A percentile compares a stretch with the other conserved stretches of the same genome.
These are phyloP conservation scores for Pythium phragmitis DNA, from an alignment of 352 stramenopile species.

Conservation along the genomic window DNA sequence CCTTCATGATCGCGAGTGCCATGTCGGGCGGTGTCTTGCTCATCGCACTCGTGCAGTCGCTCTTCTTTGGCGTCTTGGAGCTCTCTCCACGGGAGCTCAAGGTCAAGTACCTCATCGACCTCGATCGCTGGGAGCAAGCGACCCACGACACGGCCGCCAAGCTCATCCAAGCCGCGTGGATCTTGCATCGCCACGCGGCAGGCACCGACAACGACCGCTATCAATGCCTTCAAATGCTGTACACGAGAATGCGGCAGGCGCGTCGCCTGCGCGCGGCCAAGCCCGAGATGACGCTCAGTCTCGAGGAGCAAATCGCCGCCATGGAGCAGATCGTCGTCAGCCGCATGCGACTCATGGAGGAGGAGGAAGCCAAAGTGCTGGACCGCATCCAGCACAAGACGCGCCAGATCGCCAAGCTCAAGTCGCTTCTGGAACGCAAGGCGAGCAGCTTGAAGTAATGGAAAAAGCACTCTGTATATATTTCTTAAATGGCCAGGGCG, in stretches of 20 bases:
- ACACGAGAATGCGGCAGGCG: constrained; percentile 28
- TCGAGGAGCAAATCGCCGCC: constrained; percentile 51
- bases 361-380: constrained; percentile 36
- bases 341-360: constrained; percentile 38
- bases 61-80: constrained; percentile 77
- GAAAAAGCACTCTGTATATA: too few relatives aligned
- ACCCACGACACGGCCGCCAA: constrained; percentile 38
- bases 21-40: constrained; percentile 75
- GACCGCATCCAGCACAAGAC: constrained; percentile 47
- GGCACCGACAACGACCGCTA: not conserved
- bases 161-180: constrained; percentile 53
- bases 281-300: constrained; percentile 32
- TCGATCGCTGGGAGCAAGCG: constrained; percentile 53
- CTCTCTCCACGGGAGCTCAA: constrained; percentile 58
- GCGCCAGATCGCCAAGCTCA: constrained; percentile 9
- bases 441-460: too few relatives aligned
- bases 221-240: constrained; percentile 22
- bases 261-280: constrained; percentile 33
- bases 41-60: constrained; percentile 68
- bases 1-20: constrained; percentile 53
- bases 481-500: constrained; percentile 6
- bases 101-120: constrained; percentile 69
- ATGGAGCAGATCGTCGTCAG: constrained; percentile 37
- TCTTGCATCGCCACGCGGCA: constrained; percentile 4
- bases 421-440: constrained; percentile 4